Evolutionary conservation across 169 alveolate genomes (phyloP).

Genomic region (Plasmodium fragile): DNA sequence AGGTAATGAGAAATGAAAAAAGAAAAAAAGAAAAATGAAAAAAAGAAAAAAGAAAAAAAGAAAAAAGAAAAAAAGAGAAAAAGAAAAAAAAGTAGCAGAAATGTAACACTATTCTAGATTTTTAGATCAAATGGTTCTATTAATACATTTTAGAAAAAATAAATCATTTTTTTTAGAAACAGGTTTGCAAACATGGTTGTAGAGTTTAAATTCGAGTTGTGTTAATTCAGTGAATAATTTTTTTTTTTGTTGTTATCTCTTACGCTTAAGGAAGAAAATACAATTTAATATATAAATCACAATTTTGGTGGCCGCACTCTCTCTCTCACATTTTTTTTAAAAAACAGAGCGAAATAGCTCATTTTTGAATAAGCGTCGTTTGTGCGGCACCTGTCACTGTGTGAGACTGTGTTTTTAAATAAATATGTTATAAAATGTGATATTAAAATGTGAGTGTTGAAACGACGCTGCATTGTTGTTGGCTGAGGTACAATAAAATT

Average conservation of each 20-base stretch:
- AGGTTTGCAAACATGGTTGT: background rate
- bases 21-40: background rate
- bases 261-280: background rate
- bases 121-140: background rate
- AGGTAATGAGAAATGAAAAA: background rate
- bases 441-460: background rate
- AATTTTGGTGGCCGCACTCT: background rate
- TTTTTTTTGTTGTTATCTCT: background rate
- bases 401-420: background rate
- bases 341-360: background rate
- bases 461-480: background rate
- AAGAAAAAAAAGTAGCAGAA: background rate
- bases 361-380: background rate
- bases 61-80: background rate
- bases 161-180: background rate
- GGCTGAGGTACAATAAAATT: background rate
- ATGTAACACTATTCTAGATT: background rate
- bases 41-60: background rate
- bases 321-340: background rate
- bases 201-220: background rate
- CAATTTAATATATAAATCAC: background rate
- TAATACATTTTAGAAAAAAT: background rate
- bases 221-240: background rate
- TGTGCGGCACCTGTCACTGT: background rate
- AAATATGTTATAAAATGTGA: background rate